Base-by-base conservation (phyloP, 192 early-diverging fungal genomes). In the Gryganskiella cystojenkinii region DNA sequence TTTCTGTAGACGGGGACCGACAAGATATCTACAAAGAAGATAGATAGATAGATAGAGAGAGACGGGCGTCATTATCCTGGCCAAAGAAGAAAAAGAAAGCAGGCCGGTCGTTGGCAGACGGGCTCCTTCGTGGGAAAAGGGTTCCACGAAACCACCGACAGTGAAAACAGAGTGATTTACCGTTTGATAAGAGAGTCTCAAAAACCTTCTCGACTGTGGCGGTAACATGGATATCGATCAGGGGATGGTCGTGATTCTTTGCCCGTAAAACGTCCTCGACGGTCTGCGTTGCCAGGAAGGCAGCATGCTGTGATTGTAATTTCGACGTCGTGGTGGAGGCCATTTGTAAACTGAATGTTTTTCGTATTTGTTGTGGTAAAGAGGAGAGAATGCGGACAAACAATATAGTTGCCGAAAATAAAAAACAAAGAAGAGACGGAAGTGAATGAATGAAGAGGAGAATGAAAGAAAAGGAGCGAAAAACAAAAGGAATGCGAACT, bases 141-240 rank as follows among this genome's bases (percentile, higher is more conserved):
- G n/a, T n/a, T n/a, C n/a, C n/a, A n/a, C 9, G 37, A 40, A 57
- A 33, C 30, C n/a, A 40, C 40, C 58, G 46, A 61, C 3, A 28
- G 31, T 47, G 7, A 40, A 40, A 13, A 40, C 37, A 42, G 14
- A 5, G 6, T 8, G 10, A 56, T 57, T 63, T 78, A 52, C 74
- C 82, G 28, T 85, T 75, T 14, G 79, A 68, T 11, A 82, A 63
- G 7, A 88, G 72, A 14, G 85, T 66, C 58, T 89, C 80, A 82
- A 89, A 87, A 22, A 83, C 86, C 28, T 84, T 71, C 68, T 89
- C 87, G 9, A 89, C 69, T 2, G 85, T 87, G 24, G 82, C 79
- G 2, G 56, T 82, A 30, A 81, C 63, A 27, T 82, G 80, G 35
- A 89, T 79, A 69, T 89, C 85, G 31, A 86, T 75, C 20, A 89